Percentiles rank a stretch among this genome's conserved stretches.
Evolutionary conservation across 192 early-diverging fungal species (phyloP).

Genomic region (Coemansia sp.): DNA sequence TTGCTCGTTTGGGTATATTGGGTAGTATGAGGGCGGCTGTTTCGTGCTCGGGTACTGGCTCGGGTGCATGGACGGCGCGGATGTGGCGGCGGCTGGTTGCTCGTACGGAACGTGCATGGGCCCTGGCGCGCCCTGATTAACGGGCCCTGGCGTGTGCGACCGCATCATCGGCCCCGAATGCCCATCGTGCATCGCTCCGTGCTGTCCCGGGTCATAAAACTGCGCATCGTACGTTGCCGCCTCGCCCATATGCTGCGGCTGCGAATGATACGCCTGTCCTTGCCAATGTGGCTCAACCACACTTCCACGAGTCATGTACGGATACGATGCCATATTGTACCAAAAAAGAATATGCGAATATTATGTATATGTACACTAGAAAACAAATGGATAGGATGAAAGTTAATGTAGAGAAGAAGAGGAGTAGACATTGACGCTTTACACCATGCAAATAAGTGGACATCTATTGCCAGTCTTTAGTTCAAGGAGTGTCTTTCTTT

Average conservation of each 20-base stretch:
- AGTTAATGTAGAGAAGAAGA: neutral
- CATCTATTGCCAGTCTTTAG: no score
- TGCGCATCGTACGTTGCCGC: slow-evolving; percentile 19
- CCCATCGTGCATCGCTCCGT: neutral
- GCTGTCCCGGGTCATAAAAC: neutral
- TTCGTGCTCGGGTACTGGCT: neutral
- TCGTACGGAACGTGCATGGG: slow-evolving; percentile 4
- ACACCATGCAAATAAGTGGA: neutral
- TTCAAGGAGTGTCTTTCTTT: neutral
- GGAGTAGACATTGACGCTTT: neutral
- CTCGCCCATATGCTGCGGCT: slow-evolving; percentile 1
- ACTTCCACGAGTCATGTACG: slow-evolving; percentile 7
- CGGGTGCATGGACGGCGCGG: neutral
- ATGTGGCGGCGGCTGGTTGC: neutral
- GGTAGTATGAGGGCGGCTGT: slow-evolving; percentile 7
- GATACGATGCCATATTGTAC: slow-evolving; percentile 1
- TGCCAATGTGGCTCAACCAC: slow-evolving; percentile 1
- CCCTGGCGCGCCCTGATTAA: neutral
- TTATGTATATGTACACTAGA: neutral
- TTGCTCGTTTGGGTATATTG: slow-evolving; percentile 6
- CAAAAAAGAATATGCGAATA: neutral
- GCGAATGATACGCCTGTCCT: neutral
- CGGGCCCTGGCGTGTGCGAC: slow-evolving; percentile 2
- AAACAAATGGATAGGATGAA: neutral
- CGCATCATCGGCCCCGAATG: slow-evolving; percentile 12